Conservation (phyloP, 768 basidiomycete genomes). For the Suillus cothurnatus region DNA sequence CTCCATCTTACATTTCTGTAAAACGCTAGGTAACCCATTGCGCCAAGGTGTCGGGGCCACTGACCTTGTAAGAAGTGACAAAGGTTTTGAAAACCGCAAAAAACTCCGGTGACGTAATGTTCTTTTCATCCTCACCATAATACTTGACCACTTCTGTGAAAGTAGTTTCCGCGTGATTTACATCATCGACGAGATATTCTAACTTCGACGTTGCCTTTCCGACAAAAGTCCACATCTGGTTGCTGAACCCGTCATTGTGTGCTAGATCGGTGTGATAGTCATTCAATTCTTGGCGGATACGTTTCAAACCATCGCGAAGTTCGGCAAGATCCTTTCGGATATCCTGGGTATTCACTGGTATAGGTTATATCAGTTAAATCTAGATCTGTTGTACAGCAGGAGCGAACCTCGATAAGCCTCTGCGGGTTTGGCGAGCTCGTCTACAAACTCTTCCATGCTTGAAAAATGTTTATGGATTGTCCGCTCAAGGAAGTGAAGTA, state of each 20-base stretch:
- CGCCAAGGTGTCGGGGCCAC: slow-evolving; percentile 17
- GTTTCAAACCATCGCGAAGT: slow-evolving; percentile 73
- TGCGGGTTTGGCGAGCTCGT: slow-evolving; percentile 86
- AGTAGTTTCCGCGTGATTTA: slow-evolving; percentile 80
- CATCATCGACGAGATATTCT: slow-evolving; percentile 84
- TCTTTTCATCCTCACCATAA: slow-evolving; percentile 93
- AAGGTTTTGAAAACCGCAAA: slow-evolving; percentile 98
- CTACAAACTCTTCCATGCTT: slow-evolving; percentile 83
- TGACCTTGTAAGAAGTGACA: slow-evolving; percentile 86
- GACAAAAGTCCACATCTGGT: slow-evolving; percentile 91
- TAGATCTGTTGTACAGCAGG: background rate
- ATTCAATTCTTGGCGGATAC: slow-evolving; percentile 77
- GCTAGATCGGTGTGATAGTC: slow-evolving; percentile 79
- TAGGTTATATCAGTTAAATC: slow-evolving; percentile 10
- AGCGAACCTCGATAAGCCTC: slow-evolving; percentile 87
- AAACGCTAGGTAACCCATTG: slow-evolving; percentile 12
- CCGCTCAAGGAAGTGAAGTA: slow-evolving; percentile 92
- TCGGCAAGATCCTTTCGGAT: slow-evolving; percentile 75
- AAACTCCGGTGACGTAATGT: slow-evolving; percentile 86
- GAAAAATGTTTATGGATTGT: slow-evolving; percentile 88
- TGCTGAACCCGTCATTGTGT: slow-evolving; percentile 76
- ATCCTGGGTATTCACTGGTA: slow-evolving; percentile 83
- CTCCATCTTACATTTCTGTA: slow-evolving; percentile 84
- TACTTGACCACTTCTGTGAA: slow-evolving; percentile 87
- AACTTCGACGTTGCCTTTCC: slow-evolving; percentile 74